phyloP scores from a whole-genome alignment of 305 asterid genomes.

The Fraxinus platypoda region DNA sequence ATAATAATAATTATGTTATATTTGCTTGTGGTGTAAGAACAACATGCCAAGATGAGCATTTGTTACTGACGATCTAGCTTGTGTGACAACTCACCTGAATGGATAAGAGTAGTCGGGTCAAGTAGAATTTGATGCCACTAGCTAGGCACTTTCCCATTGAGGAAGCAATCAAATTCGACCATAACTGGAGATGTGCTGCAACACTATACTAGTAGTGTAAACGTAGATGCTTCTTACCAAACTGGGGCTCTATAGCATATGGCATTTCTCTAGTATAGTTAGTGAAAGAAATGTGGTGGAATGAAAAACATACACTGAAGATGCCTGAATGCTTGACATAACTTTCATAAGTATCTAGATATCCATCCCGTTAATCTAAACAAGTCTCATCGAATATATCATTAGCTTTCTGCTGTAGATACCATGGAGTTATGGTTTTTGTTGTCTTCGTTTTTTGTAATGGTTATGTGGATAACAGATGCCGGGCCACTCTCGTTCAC shows the following conservation, averaged over 20 bases:
- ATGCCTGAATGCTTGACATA: not conserved
- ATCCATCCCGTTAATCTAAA: not conserved
- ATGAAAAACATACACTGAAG: not conserved
- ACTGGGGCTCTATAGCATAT: not conserved
- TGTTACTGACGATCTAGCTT: not conserved
- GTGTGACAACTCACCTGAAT: not conserved
- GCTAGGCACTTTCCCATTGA: not conserved
- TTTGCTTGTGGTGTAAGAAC: not conserved
- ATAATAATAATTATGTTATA: not conserved
- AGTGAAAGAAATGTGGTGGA: not conserved
- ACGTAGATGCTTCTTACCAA: not conserved
- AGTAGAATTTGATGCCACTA: not conserved
- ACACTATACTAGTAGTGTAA: not conserved
- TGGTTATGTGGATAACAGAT: no score
- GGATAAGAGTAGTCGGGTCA: not conserved
- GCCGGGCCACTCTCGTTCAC: no score
- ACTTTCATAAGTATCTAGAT: not conserved
- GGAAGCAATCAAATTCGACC: not conserved
- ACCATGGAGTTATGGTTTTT: not conserved
- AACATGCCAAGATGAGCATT: not conserved
- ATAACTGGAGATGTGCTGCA: not conserved
- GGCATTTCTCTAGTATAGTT: not conserved
- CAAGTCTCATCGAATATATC: not conserved
- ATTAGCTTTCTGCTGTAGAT: not conserved
- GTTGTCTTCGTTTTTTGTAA: no score